These are phyloP conservation scores for Neoscytalidium dimidiatum DNA, from an alignment of 2,329 filamentous ascomycete genomes.

Conservation along the genomic window DNA sequence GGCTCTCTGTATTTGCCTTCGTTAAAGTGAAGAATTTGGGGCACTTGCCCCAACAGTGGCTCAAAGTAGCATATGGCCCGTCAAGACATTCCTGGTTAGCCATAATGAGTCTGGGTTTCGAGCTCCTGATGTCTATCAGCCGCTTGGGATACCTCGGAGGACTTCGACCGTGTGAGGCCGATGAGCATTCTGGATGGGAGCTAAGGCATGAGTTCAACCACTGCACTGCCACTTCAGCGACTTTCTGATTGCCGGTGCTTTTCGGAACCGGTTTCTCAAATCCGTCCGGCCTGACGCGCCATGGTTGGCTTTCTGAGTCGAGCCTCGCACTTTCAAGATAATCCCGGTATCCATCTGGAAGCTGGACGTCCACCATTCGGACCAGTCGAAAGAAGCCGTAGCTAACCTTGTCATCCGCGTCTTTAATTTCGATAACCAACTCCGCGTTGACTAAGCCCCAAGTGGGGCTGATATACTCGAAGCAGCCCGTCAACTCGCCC, in stretches of 20 bases:
- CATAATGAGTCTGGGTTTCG: not conserved
- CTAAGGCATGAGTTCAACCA: not conserved
- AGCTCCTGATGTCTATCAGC: not conserved
- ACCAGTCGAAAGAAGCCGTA: too few species aligned
- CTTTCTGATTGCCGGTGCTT: not conserved
- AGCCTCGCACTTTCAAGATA: too few species aligned
- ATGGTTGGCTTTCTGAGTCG: not conserved
- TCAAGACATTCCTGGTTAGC: accelerated
- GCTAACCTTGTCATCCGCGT: too few species aligned
- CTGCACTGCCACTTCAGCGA: not conserved
- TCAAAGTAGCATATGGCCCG: not conserved
- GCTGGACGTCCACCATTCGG: not conserved
- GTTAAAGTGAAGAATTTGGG: not conserved
- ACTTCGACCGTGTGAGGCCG: too few species aligned
- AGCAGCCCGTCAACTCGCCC: too few species aligned
- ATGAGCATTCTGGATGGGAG: not conserved
- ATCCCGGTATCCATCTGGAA: not conserved
- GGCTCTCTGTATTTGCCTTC: not conserved
- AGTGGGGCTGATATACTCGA: too few species aligned
- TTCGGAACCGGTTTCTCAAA: not conserved
- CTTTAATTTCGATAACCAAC: too few species aligned
- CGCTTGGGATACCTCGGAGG: not conserved
- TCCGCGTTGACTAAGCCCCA: too few species aligned
- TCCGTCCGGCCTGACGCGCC: not conserved
- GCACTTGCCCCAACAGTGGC: not conserved